Evolutionary conservation across 352 stramenopile species (phyloP).

Genomic region (Phytophthora idaei): DNA sequence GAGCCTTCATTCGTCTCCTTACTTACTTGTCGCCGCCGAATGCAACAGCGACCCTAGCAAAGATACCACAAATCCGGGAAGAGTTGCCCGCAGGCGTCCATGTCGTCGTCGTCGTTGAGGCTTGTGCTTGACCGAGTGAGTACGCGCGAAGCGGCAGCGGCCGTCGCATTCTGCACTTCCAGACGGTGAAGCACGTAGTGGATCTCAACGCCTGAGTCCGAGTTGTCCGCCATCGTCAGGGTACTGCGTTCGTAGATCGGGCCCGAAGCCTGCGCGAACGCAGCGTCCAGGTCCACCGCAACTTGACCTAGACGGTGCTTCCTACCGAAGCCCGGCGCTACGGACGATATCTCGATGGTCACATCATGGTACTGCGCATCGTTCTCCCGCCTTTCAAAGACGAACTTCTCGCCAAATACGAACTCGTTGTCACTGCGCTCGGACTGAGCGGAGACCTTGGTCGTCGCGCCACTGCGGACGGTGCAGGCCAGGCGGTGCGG

Average conservation of each 20-base stretch:
- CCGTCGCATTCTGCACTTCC: slow-evolving; percentile 36
- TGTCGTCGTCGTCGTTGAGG: slow-evolving; percentile 56
- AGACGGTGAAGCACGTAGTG: slow-evolving; percentile 54
- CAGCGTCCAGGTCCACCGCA: slow-evolving; percentile 40
- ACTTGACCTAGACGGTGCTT: slow-evolving; percentile 40
- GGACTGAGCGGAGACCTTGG: slow-evolving; percentile 34
- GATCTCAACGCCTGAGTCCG: slow-evolving; percentile 33
- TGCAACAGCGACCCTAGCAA: slow-evolving; percentile 26
- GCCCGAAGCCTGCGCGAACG: slow-evolving; percentile 26
- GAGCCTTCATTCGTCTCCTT: slow-evolving; percentile 14
- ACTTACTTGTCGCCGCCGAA: slow-evolving; percentile 17
- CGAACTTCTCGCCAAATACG: slow-evolving; percentile 52
- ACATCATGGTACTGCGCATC: slow-evolving; percentile 40
- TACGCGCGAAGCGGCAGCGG: slow-evolving; percentile 29
- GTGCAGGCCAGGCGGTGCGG: slow-evolving; percentile 33
- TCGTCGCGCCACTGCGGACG: slow-evolving; percentile 33
- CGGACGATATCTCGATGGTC: slow-evolving; percentile 39
- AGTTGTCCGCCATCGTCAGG: slow-evolving; percentile 19
- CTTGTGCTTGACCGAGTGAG: slow-evolving; percentile 39
- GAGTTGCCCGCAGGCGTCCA: slow-evolving; percentile 49
- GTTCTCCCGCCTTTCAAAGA: slow-evolving; percentile 41
- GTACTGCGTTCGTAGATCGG: slow-evolving; percentile 34
- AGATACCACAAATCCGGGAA: slow-evolving; percentile 62
- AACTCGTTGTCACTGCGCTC: slow-evolving; percentile 32
- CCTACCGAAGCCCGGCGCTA: slow-evolving; percentile 24